phyloP scores from a whole-genome alignment of 1,284 basidiomycete species.

The Pholiota adiposa region DNA sequence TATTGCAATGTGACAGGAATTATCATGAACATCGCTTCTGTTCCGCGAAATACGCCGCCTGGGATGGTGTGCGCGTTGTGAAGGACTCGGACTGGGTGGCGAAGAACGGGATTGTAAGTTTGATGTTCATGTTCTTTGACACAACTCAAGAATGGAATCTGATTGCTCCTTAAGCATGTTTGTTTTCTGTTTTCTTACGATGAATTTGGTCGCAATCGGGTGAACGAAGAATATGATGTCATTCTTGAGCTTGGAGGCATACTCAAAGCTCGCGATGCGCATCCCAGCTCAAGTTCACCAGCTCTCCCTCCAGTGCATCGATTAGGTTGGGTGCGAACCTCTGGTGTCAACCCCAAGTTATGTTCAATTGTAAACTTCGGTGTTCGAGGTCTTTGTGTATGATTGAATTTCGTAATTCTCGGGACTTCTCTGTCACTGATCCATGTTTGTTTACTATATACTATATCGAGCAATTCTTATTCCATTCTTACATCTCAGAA shows the following conservation, averaged over 20 bases:
- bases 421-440: neutral
- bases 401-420: slow-evolving; percentile 1
- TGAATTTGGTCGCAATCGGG: slow-evolving; percentile 34
- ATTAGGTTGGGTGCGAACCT: too few relatives aligned
- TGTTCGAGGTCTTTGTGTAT: slow-evolving; percentile 17
- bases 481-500: too few relatives aligned
- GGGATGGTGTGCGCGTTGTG: slow-evolving; percentile 60
- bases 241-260: slow-evolving; percentile 66
- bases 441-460: neutral
- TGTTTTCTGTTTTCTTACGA: slow-evolving; percentile 18
- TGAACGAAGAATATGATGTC: slow-evolving; percentile 60
- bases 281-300: neutral
- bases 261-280: slow-evolving; percentile 48
- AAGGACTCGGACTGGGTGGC: slow-evolving; percentile 64
- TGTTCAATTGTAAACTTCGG: too few relatives aligned
- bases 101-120: slow-evolving; percentile 28
- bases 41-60: too few relatives aligned
- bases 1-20: too few relatives aligned
- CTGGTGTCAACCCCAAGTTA: too few relatives aligned
- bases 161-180: slow-evolving; percentile 10
- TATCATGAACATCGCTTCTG: too few relatives aligned
- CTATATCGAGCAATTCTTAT: neutral
- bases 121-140: too few relatives aligned
- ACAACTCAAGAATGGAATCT: neutral
- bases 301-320: slow-evolving; percentile 50